These are phyloP conservation scores for Coniosporium apollinis DNA, from an alignment of 495 filamentous ascomycete genomes.

Conservation along the genomic window DNA sequence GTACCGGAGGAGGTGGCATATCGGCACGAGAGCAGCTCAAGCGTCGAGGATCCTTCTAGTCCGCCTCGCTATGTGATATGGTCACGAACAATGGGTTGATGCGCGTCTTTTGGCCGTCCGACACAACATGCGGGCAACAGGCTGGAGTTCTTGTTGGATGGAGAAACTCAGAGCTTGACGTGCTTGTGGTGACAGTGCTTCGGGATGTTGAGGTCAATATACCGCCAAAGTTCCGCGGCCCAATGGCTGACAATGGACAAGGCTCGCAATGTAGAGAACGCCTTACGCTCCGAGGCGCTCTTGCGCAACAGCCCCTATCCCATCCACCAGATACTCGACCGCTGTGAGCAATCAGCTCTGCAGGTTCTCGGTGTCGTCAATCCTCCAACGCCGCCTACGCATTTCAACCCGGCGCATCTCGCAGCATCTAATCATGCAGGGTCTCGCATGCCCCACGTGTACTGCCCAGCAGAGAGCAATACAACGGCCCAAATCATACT, in stretches of 20 bases:
- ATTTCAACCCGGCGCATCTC: conserved; percentile 54
- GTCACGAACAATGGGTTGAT: conserved; percentile 69
- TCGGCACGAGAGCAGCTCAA: conserved; percentile 91
- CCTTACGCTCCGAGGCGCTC: conserved; percentile 66
- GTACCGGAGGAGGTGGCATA: conserved; percentile 63
- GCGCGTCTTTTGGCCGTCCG: conserved; percentile 95
- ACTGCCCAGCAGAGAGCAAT: conserved; percentile 42
- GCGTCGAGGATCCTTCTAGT: conserved; percentile 83
- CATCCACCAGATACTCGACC: conserved; percentile 58
- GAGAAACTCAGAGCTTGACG: conserved; percentile 79
- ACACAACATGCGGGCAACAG: conserved; percentile 46
- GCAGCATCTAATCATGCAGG: conserved; percentile 42
- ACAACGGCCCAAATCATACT: conserved; percentile 72
- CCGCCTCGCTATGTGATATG: conserved; percentile 65
- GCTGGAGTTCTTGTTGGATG: conserved; percentile 86
- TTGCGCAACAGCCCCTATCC: conserved; percentile 72
- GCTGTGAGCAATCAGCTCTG: conserved; percentile 70
- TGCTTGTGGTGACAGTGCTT: conserved; percentile 77
- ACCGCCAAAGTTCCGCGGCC: not conserved
- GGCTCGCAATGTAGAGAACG: conserved; percentile 68
- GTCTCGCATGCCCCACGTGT: conserved; percentile 48
- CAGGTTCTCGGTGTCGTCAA: conserved; percentile 77
- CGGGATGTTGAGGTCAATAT: conserved; percentile 72
- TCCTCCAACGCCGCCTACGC: conserved; percentile 28
- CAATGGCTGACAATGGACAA: conserved; percentile 14